Percentiles rank a stretch among this genome's conserved stretches.
Conservation (phyloP, 306 rosid species). For the Ormosia semicastrata region DNA sequence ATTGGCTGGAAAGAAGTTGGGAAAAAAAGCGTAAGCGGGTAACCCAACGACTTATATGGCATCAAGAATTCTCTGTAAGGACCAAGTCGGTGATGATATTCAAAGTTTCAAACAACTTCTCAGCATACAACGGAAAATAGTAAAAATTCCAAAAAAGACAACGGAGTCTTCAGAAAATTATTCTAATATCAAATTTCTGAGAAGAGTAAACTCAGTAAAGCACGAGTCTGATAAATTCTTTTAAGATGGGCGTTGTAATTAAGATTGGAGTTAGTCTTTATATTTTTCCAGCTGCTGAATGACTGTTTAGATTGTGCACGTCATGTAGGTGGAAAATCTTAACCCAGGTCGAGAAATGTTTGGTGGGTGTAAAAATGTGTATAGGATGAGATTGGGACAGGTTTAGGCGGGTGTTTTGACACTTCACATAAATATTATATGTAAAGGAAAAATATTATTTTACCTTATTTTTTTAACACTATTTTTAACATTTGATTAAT, state of each 20-base stretch:
- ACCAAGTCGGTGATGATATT: background rate
- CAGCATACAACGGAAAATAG: background rate
- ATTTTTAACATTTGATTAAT: too few relatives aligned
- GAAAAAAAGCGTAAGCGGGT: background rate
- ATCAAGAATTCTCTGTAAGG: background rate
- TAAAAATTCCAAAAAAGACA: background rate
- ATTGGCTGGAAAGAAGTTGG: background rate
- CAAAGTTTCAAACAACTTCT: background rate
- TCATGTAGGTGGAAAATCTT: background rate
- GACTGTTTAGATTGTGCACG: background rate
- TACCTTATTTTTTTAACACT: too few relatives aligned
- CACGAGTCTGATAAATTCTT: background rate
- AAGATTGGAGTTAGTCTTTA: background rate
- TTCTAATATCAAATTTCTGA: background rate
- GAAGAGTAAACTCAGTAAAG: background rate
- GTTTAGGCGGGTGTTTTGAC: constrained; percentile 12
- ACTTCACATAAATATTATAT: too few relatives aligned
- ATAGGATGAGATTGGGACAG: background rate
- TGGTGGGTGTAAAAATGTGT: background rate
- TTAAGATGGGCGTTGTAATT: background rate
- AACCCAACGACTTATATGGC: background rate
- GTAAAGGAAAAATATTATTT: too few relatives aligned
- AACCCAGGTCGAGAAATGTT: background rate
- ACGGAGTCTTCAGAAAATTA: background rate
- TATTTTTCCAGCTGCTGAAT: constrained; percentile 6